Evolutionary conservation across 208 protist genomes (phyloP).

Genomic region (Leishmania gerbilli): DNA sequence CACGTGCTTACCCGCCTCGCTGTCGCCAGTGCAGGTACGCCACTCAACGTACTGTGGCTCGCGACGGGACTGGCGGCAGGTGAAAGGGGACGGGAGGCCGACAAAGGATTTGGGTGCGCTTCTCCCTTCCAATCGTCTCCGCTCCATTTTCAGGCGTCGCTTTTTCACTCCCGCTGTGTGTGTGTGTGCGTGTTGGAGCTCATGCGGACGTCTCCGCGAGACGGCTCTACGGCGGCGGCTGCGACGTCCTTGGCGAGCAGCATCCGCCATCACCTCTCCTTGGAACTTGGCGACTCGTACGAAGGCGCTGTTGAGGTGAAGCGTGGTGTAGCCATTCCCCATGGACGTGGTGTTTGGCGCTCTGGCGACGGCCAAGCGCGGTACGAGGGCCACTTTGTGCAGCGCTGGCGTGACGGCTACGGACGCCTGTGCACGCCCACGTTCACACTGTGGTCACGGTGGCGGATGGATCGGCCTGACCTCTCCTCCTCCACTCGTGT

Average conservation of each 20-base stretch:
- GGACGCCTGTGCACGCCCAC: slow-evolving; percentile 55
- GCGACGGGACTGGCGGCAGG: not conserved
- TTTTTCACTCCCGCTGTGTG: not conserved
- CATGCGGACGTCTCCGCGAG: not conserved
- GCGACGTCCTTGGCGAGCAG: not conserved
- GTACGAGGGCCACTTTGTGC: slow-evolving; percentile 75
- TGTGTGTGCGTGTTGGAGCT: not conserved
- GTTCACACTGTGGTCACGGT: slow-evolving; percentile 69
- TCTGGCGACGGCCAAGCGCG: slow-evolving; percentile 43
- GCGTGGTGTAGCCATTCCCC: slow-evolving; percentile 46
- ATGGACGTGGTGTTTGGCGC: slow-evolving; percentile 61
- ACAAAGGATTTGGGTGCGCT: not conserved
- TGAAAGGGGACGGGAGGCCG: not conserved
- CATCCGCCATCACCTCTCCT: slow-evolving; percentile 18
- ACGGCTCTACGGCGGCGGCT: not conserved
- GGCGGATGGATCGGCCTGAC: slow-evolving; percentile 77
- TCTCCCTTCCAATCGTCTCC: not conserved
- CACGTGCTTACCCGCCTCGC: not conserved
- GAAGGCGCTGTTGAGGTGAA: slow-evolving; percentile 44
- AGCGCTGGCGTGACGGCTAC: slow-evolving; percentile 71
- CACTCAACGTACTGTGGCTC: not conserved
- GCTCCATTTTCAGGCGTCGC: not conserved
- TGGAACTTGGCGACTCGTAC: slow-evolving; percentile 73
- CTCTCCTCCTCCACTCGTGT: slow-evolving; percentile 46
- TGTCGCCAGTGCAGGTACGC: not conserved